Conservation (phyloP, 345 rosid genomes). For the Aquilaria malaccensis region DNA sequence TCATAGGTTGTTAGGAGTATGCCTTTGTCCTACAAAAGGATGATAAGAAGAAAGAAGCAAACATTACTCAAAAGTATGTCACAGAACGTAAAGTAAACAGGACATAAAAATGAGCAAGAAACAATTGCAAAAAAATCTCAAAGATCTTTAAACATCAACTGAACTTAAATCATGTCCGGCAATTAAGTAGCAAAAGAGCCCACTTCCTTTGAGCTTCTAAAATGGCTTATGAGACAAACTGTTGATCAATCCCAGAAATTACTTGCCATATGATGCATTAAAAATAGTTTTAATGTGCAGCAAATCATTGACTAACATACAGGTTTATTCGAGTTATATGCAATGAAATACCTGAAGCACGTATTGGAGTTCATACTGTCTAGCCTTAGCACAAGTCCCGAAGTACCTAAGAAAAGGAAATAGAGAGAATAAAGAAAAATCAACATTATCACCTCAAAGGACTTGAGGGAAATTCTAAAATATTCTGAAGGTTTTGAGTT, state of each 20-base stretch:
- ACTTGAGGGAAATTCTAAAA: too few species aligned
- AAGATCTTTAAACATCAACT: too few species aligned
- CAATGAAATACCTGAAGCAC: conserved; percentile 58
- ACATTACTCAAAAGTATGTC: background rate
- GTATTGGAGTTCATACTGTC: conserved; percentile 84
- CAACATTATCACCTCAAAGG: too few species aligned
- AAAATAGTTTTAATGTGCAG: too few species aligned
- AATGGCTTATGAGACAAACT: too few species aligned
- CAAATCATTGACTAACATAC: too few species aligned
- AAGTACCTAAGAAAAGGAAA: conserved; percentile 49
- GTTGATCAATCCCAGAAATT: too few species aligned
- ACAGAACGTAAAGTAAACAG: conserved; percentile 5
- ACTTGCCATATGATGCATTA: too few species aligned
- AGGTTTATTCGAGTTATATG: too few species aligned
- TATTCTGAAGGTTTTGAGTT: conserved; percentile 1
- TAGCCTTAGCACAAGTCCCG: conserved; percentile 62
- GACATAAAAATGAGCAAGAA: background rate
- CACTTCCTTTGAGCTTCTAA: too few species aligned
- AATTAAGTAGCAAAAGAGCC: too few species aligned
- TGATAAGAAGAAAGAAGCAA: conserved; percentile 8
- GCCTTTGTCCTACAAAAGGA: conserved; percentile 64
- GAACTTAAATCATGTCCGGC: too few species aligned
- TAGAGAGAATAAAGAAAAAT: conserved; percentile 1
- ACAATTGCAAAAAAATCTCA: background rate
- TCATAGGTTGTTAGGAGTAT: conserved; percentile 92